Conservation (phyloP, 2,329 filamentous ascomycete species). For the Xylariaceae sp. region DNA sequence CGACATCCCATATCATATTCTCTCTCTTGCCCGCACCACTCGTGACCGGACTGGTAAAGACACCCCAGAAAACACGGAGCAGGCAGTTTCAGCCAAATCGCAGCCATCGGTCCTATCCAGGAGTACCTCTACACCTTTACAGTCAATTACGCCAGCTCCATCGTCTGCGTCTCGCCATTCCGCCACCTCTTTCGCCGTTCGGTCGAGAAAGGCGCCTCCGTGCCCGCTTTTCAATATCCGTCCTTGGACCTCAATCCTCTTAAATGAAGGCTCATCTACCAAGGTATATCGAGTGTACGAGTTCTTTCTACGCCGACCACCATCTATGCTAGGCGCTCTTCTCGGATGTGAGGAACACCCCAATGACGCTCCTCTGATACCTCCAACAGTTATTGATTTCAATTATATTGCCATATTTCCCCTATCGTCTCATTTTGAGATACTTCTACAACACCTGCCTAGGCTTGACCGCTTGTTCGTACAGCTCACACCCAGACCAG, state of each 20-base stretch:
- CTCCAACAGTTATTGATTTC: constrained; percentile 53
- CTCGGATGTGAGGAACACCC: constrained; percentile 49
- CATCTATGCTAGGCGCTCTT: constrained; percentile 63
- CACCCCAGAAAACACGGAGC: not conserved
- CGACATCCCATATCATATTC: constrained; percentile 65
- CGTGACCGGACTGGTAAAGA: constrained; percentile 15
- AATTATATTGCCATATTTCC: constrained; percentile 72
- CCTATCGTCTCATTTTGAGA: constrained; percentile 64
- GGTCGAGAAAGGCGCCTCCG: constrained; percentile 27
- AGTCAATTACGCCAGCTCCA: not conserved
- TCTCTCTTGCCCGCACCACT: constrained; percentile 52
- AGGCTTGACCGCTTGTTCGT: constrained; percentile 60
- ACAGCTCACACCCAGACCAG: constrained; percentile 51
- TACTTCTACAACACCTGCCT: constrained; percentile 54
- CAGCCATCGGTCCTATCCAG: not conserved
- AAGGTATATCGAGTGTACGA: constrained; percentile 73
- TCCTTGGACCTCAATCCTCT: constrained; percentile 67
- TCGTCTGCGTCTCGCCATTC: not conserved
- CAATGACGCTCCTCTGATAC: constrained; percentile 47
- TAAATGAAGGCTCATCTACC: constrained; percentile 80
- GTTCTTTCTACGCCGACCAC: constrained; percentile 69
- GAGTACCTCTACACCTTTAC: not conserved
- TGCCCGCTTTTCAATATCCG: constrained; percentile 61
- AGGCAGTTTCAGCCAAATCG: constrained; percentile 1
- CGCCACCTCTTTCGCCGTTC: constrained; percentile 9